A percentile compares a stretch with the other conserved stretches of the same genome.
Evolutionary conservation across 2,329 filamentous ascomycete species (phyloP).

Genomic region (Xylaria sp.): DNA sequence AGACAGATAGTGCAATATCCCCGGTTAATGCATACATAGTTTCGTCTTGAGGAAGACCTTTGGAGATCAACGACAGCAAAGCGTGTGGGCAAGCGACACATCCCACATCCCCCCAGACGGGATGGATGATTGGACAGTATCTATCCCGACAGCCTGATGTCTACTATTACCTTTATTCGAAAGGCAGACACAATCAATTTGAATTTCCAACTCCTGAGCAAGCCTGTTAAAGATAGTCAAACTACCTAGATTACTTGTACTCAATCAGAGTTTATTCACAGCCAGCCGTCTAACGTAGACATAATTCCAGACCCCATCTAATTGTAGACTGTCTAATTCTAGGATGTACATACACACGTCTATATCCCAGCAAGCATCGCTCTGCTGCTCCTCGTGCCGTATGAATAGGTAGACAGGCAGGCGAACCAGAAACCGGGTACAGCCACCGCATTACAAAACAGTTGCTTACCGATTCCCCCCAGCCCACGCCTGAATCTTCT

Average conservation of each 20-base stretch:
- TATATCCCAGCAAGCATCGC: not conserved
- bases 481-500: slow-evolving; percentile 60
- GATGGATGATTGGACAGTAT: too few relatives aligned
- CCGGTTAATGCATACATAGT: not conserved
- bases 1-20: too few relatives aligned
- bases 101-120: too few relatives aligned
- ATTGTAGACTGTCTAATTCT: not conserved
- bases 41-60: too few relatives aligned
- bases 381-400: not conserved
- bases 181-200: too few relatives aligned
- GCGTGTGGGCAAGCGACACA: too few relatives aligned
- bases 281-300: not conserved
- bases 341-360: not conserved
- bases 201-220: too few relatives aligned
- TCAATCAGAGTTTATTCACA: not conserved
- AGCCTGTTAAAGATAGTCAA: too few relatives aligned
- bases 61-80: too few relatives aligned
- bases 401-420: not conserved
- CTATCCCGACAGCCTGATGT: too few relatives aligned
- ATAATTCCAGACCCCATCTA: not conserved
- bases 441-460: not conserved
- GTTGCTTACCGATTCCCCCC: not conserved
- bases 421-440: not conserved
- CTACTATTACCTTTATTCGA: too few relatives aligned
- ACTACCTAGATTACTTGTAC: too few relatives aligned